Percentiles rank a stretch among this genome's conserved stretches.
phyloP scores from a whole-genome alignment of 257 asterid genomes.

The Gentiana dahurica region DNA sequence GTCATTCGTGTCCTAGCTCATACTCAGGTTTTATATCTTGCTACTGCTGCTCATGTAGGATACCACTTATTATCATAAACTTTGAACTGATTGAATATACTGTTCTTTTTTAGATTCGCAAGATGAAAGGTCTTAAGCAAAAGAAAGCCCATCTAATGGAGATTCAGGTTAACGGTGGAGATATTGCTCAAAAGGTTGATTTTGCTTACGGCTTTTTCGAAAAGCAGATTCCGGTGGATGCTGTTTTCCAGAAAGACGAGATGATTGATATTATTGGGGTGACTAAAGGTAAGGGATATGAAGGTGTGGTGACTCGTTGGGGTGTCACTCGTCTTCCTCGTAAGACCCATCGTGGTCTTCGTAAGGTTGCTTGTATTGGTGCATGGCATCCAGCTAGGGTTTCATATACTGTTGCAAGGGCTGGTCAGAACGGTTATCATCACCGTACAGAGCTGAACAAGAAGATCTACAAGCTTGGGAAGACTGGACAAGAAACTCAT shows the following conservation, averaged over 20 bases:
- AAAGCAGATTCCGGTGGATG: slow-evolving; percentile 72
- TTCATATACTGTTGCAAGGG: slow-evolving; percentile 76
- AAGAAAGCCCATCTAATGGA: slow-evolving; percentile 87
- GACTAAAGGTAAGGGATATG: slow-evolving; percentile 77
- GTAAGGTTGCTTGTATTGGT: slow-evolving; percentile 88
- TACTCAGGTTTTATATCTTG: slow-evolving; percentile 43
- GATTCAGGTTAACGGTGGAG: slow-evolving; percentile 82
- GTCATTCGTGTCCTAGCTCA: slow-evolving; percentile 68
- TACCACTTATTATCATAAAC: neutral
- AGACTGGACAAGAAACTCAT: slow-evolving; percentile 70
- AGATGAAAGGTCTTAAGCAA: slow-evolving; percentile 76
- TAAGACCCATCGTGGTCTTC: slow-evolving; percentile 81
- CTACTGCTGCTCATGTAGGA: too few relatives aligned
- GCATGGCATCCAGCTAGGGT: slow-evolving; percentile 96
- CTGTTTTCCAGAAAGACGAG: slow-evolving; percentile 84
- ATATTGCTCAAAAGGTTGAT: slow-evolving; percentile 56
- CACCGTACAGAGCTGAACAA: slow-evolving; percentile 84
- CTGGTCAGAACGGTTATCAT: slow-evolving; percentile 85
- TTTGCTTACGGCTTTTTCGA: slow-evolving; percentile 67
- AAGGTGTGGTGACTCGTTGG: slow-evolving; percentile 94
- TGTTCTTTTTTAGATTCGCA: slow-evolving; percentile 39
- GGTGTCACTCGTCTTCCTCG: slow-evolving; percentile 90
- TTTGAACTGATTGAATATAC: neutral
- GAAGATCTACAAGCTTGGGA: slow-evolving; percentile 73
- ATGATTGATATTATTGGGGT: slow-evolving; percentile 81